Evolutionary conservation across 139 green algal species (phyloP).

Genomic region (Dunaliella sp.): DNA sequence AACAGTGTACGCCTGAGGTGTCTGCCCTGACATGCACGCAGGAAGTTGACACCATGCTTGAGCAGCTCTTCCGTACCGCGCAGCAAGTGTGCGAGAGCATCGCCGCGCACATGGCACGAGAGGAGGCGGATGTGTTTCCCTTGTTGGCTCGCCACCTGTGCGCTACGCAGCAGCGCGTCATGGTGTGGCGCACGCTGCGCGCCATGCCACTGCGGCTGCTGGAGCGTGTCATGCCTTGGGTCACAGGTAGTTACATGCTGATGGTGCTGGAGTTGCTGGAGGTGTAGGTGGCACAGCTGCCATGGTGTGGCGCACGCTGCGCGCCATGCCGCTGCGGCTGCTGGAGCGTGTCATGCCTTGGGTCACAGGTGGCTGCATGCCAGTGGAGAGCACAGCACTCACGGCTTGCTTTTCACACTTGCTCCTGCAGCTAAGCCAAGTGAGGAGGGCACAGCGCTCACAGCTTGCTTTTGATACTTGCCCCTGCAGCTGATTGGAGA

Average conservation of each 20-base stretch:
- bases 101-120: conserved; percentile 29
- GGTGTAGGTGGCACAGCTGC: conserved; percentile 32
- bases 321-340: conserved; percentile 91
- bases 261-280: neutral
- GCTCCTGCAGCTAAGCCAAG: too few species aligned
- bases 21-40: conserved; percentile 12
- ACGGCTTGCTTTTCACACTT: neutral
- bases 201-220: conserved; percentile 94
- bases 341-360: conserved; percentile 92
- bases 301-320: conserved; percentile 87
- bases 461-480: too few species aligned
- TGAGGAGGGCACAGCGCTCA: too few species aligned
- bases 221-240: conserved; percentile 91
- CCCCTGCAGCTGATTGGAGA: too few species aligned
- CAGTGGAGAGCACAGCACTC: too few species aligned
- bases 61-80: conserved; percentile 48
- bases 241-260: conserved; percentile 55
- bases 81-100: conserved; percentile 10
- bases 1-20: neutral
- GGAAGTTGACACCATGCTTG: conserved; percentile 64
- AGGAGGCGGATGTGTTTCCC: conserved; percentile 84
- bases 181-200: conserved; percentile 85
- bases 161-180: conserved; percentile 73
- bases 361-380: conserved; percentile 62
- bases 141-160: conserved; percentile 67